These are phyloP conservation scores for Agaricus blazei DNA, from an alignment of 768 basidiomycete genomes.

Conservation along the genomic window DNA sequence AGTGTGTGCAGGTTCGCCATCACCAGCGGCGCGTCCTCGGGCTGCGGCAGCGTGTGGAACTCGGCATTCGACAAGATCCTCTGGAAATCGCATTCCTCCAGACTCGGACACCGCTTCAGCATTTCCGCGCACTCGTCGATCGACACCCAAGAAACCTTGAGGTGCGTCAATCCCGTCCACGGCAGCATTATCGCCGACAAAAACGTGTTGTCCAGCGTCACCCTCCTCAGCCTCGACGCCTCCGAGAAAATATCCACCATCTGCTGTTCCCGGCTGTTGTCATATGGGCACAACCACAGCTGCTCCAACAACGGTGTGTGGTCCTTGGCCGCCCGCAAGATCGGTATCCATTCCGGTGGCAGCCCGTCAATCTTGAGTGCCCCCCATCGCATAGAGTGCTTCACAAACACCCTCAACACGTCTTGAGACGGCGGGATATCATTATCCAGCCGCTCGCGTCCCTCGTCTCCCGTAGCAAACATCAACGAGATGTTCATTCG, in stretches of 20 bases:
- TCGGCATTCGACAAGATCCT: slow-evolving; percentile 6
- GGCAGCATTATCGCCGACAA: slow-evolving; percentile 5
- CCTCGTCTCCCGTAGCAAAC: slow-evolving; percentile 6
- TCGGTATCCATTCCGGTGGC: slow-evolving; percentile 8
- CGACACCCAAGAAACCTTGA: slow-evolving; percentile 9
- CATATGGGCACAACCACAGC: slow-evolving; percentile 8
- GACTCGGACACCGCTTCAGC: background rate
- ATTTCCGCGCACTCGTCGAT: slow-evolving; percentile 9
- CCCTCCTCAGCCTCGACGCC: background rate
- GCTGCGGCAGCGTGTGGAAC: background rate
- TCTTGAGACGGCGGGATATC: slow-evolving; percentile 1
- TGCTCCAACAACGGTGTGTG: background rate
- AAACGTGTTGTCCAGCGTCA: slow-evolving; percentile 8
- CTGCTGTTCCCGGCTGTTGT: slow-evolving; percentile 8
- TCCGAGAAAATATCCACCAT: slow-evolving; percentile 6
- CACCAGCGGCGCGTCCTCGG: background rate
- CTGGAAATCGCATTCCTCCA: slow-evolving; percentile 4
- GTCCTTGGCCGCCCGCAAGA: background rate
- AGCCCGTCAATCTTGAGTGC: slow-evolving; percentile 5
- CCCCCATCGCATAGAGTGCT: background rate
- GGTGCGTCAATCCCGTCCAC: background rate
- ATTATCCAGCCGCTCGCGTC: background rate
- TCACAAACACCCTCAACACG: background rate
- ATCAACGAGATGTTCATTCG: background rate
- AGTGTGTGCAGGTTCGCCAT: background rate